Conservation (phyloP, 1,284 basidiomycete genomes). For the Ganoderma lucidum region DNA sequence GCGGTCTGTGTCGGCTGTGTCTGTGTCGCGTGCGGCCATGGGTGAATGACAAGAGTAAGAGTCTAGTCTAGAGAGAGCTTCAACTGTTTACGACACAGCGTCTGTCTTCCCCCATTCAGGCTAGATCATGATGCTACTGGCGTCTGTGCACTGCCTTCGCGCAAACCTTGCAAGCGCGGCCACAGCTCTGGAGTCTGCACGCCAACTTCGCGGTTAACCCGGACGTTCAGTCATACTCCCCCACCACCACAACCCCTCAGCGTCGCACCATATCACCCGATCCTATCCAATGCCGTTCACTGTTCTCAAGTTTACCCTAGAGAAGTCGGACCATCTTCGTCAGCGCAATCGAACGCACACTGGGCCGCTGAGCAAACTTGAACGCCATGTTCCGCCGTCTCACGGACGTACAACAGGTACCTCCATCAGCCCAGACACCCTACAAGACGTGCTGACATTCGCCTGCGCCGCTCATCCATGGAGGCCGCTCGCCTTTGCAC, state of each 20-base stretch:
- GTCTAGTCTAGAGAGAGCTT: too few relatives aligned
- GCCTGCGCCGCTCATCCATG: neutral
- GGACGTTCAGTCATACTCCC: neutral
- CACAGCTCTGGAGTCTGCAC: too few relatives aligned
- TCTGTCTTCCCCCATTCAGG: neutral
- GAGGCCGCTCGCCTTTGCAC: neutral
- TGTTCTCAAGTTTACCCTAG: neutral
- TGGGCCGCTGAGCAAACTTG: neutral
- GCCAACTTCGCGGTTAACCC: neutral
- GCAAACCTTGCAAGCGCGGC: neutral
- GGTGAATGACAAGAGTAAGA: neutral
- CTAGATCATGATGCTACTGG: neutral
- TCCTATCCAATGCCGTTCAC: neutral
- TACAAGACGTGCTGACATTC: neutral
- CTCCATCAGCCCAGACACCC: neutral
- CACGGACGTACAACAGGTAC: neutral
- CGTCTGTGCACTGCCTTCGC: neutral
- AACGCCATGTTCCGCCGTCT: neutral
- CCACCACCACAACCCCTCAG: neutral
- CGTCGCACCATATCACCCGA: neutral
- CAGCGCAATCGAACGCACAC: neutral
- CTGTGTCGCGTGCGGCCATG: slow-evolving; percentile 12
- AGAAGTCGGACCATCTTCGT: neutral
- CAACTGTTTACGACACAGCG: neutral
- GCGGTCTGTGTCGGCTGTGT: slow-evolving; percentile 11